Base-by-base conservation (phyloP, 2,329 filamentous ascomycete species). In the Colletotrichum orchidophilum region DNA sequence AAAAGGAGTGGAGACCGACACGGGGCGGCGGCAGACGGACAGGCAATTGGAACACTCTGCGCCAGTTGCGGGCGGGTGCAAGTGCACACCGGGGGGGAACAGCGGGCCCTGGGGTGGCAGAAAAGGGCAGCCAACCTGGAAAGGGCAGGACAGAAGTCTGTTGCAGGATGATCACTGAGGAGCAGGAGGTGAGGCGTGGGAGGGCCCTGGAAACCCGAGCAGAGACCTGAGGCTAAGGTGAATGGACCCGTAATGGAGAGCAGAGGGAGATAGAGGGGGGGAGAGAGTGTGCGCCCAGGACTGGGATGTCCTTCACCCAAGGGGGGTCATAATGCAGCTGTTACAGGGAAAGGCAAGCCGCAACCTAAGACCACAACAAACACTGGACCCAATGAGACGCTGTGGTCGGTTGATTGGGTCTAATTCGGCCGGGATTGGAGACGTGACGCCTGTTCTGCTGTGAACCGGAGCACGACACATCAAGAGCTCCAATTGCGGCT, bases 351-450 rank as follows among this genome's bases (percentile, higher is more conserved):
- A 24, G 29, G 50, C 52, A 64, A 33, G 52, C 52, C 31, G 26
- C 58, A 15, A n/a, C n/a, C n/a, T n/a, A n/a, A 62, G 46, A 33
- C 59, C 50, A 68, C 21, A 53, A 49, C 64, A 54, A 63, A 67
- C 15, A 53, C 49, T 54, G 64, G 64, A 33, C 49, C 58, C 29
- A 29, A 42, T 63, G 61, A 53, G 39, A 27, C 50, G 50, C 50
- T 53, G 50, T 49, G 53, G 29, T 62, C 50, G 26, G 35, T 54
- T 63, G 26, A 50, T 54, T 63, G 27, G 58, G 33, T 49, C 50
- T 63, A 24, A 27, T 39, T 33, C 27, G n/a, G 49, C 53, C 39
- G 13, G 50, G 26, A 26, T 50, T 53, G 46, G 29, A 59, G 24
- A 29, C 26, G 54, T 11, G 46, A 52, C 35, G 65, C 50, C 24